Evolutionary conservation across 1,284 basidiomycete genomes (phyloP).

Genomic region (Xerocomus minutiporus): DNA sequence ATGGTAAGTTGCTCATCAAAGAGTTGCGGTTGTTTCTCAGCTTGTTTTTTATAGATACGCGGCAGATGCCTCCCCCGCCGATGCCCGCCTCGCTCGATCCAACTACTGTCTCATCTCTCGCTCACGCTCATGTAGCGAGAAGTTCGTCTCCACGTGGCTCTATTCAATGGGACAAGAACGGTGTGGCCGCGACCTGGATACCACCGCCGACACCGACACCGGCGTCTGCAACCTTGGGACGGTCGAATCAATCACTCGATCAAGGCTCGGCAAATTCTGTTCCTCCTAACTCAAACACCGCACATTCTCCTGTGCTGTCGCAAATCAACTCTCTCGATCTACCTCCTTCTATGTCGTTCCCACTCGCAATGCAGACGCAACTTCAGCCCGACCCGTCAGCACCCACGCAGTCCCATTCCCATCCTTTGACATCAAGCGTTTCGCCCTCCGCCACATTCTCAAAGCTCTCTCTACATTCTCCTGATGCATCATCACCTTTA

Average conservation of each 20-base stretch:
- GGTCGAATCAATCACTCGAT: slow-evolving; percentile 6
- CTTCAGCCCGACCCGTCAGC: slow-evolving; percentile 1
- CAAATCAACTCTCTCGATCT: not conserved
- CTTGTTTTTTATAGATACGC: slow-evolving; percentile 20
- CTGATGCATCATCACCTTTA: slow-evolving; percentile 17
- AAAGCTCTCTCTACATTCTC: slow-evolving; percentile 35
- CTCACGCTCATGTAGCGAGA: slow-evolving; percentile 16
- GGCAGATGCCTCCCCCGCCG: slow-evolving; percentile 46
- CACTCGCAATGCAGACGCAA: slow-evolving; percentile 2
- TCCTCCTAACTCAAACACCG: not conserved
- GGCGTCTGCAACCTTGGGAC: slow-evolving; percentile 1
- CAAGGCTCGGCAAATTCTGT: slow-evolving; percentile 1
- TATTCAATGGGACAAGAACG: slow-evolving; percentile 17
- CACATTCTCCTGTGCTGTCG: not conserved
- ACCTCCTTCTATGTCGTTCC: slow-evolving; percentile 7
- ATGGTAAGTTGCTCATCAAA: slow-evolving; percentile 23
- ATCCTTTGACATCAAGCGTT: slow-evolving; percentile 10
- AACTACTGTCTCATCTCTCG: slow-evolving; percentile 33
- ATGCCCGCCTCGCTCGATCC: slow-evolving; percentile 40
- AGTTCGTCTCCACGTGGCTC: slow-evolving; percentile 18
- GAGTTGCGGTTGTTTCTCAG: slow-evolving; percentile 11
- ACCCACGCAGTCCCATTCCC: not conserved
- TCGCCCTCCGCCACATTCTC: slow-evolving; percentile 40
- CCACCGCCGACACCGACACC: slow-evolving; percentile 7
- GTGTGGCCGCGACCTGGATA: slow-evolving; percentile 7